Evolutionary conservation across 352 stramenopile genomes (phyloP).

Genomic region (Phytophthora macrochlamydospora): DNA sequence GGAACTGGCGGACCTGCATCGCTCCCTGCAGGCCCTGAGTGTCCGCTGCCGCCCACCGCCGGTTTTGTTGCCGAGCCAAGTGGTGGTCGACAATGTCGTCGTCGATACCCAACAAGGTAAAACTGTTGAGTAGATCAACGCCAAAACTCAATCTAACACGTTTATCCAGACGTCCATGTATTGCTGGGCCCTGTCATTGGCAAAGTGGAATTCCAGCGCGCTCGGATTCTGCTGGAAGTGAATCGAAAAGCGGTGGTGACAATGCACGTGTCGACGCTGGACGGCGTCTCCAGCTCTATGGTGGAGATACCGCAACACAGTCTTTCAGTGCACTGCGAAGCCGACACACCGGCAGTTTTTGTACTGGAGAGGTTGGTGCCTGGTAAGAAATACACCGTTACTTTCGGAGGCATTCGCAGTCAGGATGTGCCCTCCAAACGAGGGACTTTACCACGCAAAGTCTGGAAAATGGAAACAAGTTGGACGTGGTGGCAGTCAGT

Average conservation of each 20-base stretch:
- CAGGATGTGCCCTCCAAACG: conserved; percentile 38
- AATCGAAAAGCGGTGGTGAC: conserved; percentile 42
- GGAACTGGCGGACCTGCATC: conserved; percentile 58
- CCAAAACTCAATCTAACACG: too few species aligned
- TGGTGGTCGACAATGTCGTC: conserved; percentile 26
- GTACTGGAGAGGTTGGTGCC: conserved; percentile 49
- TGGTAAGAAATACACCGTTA: conserved; percentile 55
- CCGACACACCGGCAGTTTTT: conserved; percentile 46
- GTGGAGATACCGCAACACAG: conserved; percentile 44
- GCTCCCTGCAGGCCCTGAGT: conserved; percentile 34
- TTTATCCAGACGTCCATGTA: conserved; percentile 51
- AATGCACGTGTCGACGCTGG: conserved; percentile 56
- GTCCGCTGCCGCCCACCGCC: conserved; percentile 17
- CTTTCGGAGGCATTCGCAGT: conserved; percentile 60
- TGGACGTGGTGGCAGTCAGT: conserved; percentile 51
- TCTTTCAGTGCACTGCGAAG: conserved; percentile 26
- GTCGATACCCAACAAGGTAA: conserved; percentile 23
- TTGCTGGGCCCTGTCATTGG: conserved; percentile 71
- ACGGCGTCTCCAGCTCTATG: conserved; percentile 40
- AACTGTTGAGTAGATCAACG: too few species aligned
- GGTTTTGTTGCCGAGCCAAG: conserved; percentile 38
- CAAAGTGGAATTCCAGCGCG: conserved; percentile 52
- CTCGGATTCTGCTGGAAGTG: conserved; percentile 73
- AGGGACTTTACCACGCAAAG: conserved; percentile 54
- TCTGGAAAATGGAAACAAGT: conserved; percentile 26